phyloP scores from a whole-genome alignment of 1,284 basidiomycete genomes.

The Fomitopsis schrenkii region DNA sequence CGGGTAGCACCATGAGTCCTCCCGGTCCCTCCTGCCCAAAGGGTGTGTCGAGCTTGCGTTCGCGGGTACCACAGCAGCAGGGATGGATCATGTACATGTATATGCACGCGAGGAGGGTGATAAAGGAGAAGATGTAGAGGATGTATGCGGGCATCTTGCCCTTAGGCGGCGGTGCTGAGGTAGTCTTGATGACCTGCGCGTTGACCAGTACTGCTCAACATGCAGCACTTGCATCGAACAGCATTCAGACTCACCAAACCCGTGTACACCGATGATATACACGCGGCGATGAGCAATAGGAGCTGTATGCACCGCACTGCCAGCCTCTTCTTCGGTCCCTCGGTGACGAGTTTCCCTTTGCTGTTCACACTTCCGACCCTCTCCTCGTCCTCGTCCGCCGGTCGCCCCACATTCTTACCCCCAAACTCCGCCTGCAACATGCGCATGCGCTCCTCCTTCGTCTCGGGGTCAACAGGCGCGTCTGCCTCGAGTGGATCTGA shows the following conservation, averaged over 20 bases:
- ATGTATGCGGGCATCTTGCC: conserved; percentile 50
- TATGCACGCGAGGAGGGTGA: conserved; percentile 46
- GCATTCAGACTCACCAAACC: conserved; percentile 45
- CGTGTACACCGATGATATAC: conserved; percentile 55
- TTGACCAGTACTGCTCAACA: not conserved
- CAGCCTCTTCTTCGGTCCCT: conserved; percentile 57
- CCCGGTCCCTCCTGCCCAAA: conserved; percentile 27
- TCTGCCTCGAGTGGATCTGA: conserved; percentile 16
- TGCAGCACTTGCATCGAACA: not conserved
- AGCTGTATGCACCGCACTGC: conserved; percentile 46
- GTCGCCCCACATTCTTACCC: conserved; percentile 24
- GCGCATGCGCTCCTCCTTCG: conserved; percentile 63
- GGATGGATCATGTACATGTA: conserved; percentile 58
- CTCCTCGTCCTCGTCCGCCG: conserved; percentile 39
- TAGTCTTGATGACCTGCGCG: conserved; percentile 53
- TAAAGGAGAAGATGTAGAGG: conserved; percentile 52
- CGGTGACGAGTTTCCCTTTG: conserved; percentile 54
- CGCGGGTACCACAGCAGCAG: conserved; percentile 41
- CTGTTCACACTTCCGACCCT: conserved; percentile 54
- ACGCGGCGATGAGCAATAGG: conserved; percentile 45
- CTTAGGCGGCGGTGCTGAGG: conserved; percentile 49
- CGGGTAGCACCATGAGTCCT: conserved; percentile 66
- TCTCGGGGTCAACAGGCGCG: conserved; percentile 37
- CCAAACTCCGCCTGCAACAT: conserved; percentile 68
- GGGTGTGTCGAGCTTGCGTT: conserved; percentile 20